These are phyloP conservation scores for Trichocomaceae sp. DNA, from an alignment of 2,329 filamentous ascomycete genomes.

Conservation along the genomic window DNA sequence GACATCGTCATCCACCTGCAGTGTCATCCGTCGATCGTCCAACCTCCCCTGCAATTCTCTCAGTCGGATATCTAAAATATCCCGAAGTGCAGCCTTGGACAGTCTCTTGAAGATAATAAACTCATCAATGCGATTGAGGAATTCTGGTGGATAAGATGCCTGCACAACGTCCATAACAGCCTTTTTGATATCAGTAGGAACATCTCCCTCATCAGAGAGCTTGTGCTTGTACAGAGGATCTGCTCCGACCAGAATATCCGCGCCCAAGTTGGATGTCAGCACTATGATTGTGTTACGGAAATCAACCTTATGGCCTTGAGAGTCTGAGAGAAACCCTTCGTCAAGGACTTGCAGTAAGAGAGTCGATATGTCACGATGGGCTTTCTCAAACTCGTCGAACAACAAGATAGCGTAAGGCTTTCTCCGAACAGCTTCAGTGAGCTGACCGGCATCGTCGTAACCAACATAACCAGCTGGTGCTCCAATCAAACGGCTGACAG, in stretches of 20 bases:
- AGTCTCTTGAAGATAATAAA: slow-evolving; percentile 95
- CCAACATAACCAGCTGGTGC: slow-evolving; percentile 92
- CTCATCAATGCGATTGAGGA: slow-evolving; percentile 92
- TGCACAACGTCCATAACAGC: slow-evolving; percentile 86
- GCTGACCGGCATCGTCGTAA: slow-evolving; percentile 91
- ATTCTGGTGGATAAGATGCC: slow-evolving; percentile 73
- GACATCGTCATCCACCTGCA: slow-evolving; percentile 64
- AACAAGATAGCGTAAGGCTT: slow-evolving; percentile 93
- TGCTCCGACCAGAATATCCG: slow-evolving; percentile 77
- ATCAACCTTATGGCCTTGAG: slow-evolving; percentile 93
- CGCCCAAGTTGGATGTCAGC: slow-evolving; percentile 89
- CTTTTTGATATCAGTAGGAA: slow-evolving; percentile 65
- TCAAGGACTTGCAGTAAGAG: slow-evolving; percentile 90
- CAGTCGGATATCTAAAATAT: slow-evolving; percentile 90
- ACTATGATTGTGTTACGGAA: slow-evolving; percentile 97
- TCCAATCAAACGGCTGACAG: slow-evolving; percentile 85
- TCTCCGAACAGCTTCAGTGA: slow-evolving; percentile 88
- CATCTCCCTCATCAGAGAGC: slow-evolving; percentile 58
- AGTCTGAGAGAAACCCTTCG: slow-evolving; percentile 91
- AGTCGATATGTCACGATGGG: slow-evolving; percentile 88
- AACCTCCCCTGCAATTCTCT: slow-evolving; percentile 75
- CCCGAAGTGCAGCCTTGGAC: slow-evolving; percentile 67
- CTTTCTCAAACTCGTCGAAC: slow-evolving; percentile 97
- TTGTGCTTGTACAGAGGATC: slow-evolving; percentile 55
- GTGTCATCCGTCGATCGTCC: slow-evolving; percentile 73